Conservation (phyloP, 169 alveolate species). For the Babesia sp. region DNA sequence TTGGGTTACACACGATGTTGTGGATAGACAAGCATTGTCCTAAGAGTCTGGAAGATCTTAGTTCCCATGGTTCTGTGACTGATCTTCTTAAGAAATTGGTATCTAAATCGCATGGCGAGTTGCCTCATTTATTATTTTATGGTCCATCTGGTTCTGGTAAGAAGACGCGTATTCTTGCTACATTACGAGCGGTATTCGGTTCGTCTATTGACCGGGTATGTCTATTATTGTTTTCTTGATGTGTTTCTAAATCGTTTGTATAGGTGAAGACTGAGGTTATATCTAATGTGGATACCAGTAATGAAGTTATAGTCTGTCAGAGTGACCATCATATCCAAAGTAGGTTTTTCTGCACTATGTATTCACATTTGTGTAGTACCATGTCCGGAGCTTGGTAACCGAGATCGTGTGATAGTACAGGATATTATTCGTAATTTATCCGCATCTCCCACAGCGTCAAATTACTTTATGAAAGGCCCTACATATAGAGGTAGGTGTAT, state of each 20-base stretch:
- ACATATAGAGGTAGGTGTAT: constrained; percentile 76
- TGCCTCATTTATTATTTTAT: constrained; percentile 96
- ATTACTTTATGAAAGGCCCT: constrained; percentile 81
- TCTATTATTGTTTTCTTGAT: constrained; percentile 22
- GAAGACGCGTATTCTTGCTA: constrained; percentile 90
- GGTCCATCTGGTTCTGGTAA: constrained; percentile 99
- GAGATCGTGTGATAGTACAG: constrained; percentile 90
- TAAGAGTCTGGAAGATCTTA: constrained; percentile 78
- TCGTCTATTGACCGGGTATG: constrained; percentile 77
- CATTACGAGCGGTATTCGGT: constrained; percentile 90
- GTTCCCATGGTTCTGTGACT: constrained; percentile 84
- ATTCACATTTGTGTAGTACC: constrained; percentile 30
- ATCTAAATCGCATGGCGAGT: constrained; percentile 83
- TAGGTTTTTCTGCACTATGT: constrained; percentile 79
- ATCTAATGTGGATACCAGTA: constrained; percentile 74
- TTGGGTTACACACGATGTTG: constrained; percentile 73
- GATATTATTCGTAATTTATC: constrained; percentile 90
- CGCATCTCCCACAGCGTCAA: constrained; percentile 85
- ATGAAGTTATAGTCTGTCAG: constrained; percentile 80
- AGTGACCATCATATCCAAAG: constrained; percentile 91
- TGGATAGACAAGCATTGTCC: constrained; percentile 96
- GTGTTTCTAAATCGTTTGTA: constrained; percentile 32
- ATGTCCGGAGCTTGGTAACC: constrained; percentile 84
- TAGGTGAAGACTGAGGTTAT: constrained; percentile 82
- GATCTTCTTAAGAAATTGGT: constrained; percentile 83